A percentile compares a stretch with the other conserved stretches of the same genome.
These are phyloP conservation scores for Fusarium foetens DNA, from an alignment of 2,329 filamentous ascomycete genomes.

Conservation along the genomic window DNA sequence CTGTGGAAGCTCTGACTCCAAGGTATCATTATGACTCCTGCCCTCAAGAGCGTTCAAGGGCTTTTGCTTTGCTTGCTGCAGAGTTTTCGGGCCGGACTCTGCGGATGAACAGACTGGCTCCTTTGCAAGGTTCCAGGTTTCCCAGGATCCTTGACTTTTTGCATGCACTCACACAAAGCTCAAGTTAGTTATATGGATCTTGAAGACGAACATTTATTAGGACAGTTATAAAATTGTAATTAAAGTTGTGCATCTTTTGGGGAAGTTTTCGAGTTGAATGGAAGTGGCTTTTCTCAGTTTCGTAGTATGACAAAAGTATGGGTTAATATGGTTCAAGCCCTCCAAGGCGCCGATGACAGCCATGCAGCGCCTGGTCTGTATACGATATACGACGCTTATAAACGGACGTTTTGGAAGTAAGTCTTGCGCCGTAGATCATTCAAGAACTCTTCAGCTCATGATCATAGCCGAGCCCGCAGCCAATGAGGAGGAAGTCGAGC, in stretches of 20 bases:
- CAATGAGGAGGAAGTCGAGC: conserved; percentile 5
- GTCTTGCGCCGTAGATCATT: conserved; percentile 56
- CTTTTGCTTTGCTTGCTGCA: conserved; percentile 66
- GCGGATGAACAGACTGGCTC: conserved; percentile 63
- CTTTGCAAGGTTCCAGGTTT: conserved; percentile 56
- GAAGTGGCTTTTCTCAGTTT: conserved; percentile 60
- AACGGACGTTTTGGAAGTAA: conserved; percentile 42
- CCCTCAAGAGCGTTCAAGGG: conserved; percentile 63
- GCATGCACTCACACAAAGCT: not conserved
- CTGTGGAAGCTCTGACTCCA: conserved; percentile 54
- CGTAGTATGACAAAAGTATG: conserved; percentile 64
- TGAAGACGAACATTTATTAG: not conserved
- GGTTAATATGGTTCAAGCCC: conserved; percentile 61
- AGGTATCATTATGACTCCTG: conserved; percentile 60
- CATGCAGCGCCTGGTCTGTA: not conserved
- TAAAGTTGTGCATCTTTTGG: not conserved
- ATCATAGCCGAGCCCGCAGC: not conserved
- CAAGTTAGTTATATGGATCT: not conserved
- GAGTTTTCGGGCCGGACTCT: conserved; percentile 62
- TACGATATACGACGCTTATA: conserved; percentile 6
- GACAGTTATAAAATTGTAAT: not conserved
- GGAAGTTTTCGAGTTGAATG: not conserved
- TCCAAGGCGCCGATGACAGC: not conserved
- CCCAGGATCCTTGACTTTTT: conserved; percentile 46
- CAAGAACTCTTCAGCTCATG: conserved; percentile 32